Evolutionary conservation across 495 filamentous ascomycete species (phyloP), one percentile per base, ranked within the genome.

Genomic region (Penicillium bovifimosum): DNA sequence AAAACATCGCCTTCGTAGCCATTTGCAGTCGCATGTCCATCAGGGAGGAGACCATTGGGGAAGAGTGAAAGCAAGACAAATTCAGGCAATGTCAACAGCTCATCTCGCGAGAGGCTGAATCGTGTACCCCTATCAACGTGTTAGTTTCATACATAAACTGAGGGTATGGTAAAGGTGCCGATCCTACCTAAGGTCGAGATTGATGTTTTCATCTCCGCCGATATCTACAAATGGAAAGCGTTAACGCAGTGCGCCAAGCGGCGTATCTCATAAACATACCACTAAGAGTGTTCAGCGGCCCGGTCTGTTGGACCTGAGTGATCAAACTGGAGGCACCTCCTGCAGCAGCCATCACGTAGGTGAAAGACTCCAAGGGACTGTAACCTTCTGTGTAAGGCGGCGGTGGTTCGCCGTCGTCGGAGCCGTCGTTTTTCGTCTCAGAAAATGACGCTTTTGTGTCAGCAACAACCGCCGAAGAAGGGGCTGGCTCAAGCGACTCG

Each of bases 11-110:
- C 87, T 62, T 96, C 93, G 66, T 91, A 96, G 33, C 88, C 87
- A 58, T 89, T 92, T 81, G 95, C 88, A 61, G 45, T 28, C 2
- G 39, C 29, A 50, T 97, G 92, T 8, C 92, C 92, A 69, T 99
- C 95, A 1, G 93, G 95, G 47, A 99, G 91, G 20, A 99, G 84
- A 13, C 93, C 93, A 66, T 98, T 98, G 7, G 93, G 93, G 59
- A 98, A 98, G 13, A 98, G 79, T n/a, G 93, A 97, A 11, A 98
- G 77, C n/a, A 98, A 81, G 14, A 98, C 93, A 54, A 98, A 98
- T 73, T 98, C 93, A 41, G 93, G 93, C 34, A 98, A 77, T 3
- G 93, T 98, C 44, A 98, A 76, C 34, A 98, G 79, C 66, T 98
- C 93, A 62, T 98, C 93, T 60, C 95, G 78, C 24, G 95, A 97